These are phyloP conservation scores for Barbarea vulgaris DNA, from an alignment of 345 rosid species.

Conservation along the genomic window DNA sequence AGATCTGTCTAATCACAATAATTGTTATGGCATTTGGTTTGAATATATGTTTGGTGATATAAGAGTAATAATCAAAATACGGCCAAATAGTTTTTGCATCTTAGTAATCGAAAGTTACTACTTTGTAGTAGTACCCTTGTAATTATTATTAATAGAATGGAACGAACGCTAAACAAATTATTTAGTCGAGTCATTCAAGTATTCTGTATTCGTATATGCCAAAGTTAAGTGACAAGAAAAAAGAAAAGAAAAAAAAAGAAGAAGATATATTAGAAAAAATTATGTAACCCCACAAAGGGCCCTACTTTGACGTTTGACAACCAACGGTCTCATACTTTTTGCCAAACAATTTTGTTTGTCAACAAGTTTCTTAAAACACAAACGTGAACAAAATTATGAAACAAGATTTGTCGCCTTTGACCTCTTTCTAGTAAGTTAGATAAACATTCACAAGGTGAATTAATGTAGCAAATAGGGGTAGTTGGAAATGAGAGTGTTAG, in stretches of 20 bases:
- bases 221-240: not conserved
- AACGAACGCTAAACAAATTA: not conserved
- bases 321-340: constrained; percentile 11
- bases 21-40: not conserved
- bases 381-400: constrained; percentile 18
- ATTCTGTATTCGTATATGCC: not conserved
- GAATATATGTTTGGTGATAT: not conserved
- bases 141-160: not conserved
- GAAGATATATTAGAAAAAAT: not conserved
- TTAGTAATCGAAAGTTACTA: not conserved
- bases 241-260: not conserved
- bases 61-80: too few relatives aligned
- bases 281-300: not conserved
- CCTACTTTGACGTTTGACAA: constrained; percentile 28
- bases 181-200: not conserved
- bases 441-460: constrained; percentile 1
- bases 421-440: not conserved
- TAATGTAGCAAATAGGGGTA: not conserved
- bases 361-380: not conserved
- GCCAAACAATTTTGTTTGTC: not conserved
- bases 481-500: not conserved
- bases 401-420: constrained; percentile 17
- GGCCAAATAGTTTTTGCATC: not conserved
- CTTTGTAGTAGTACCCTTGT: not conserved
- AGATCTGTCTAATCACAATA: not conserved